phyloP scores from a whole-genome alignment of 208 protist genomes.

The Naegleria lovaniensis region DNA sequence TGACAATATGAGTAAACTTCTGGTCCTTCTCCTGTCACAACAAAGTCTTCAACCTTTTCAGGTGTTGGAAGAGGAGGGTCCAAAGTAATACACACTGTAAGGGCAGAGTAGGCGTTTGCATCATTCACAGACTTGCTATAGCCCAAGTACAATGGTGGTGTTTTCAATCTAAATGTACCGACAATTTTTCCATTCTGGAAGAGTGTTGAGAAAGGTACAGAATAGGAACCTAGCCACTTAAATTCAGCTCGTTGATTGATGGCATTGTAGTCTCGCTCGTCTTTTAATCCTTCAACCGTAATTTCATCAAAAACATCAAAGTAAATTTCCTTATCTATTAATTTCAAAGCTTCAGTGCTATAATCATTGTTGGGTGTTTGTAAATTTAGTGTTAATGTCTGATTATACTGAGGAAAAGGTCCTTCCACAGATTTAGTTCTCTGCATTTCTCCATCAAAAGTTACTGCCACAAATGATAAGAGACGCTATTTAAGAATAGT shows the following conservation, averaged over 20 bases:
- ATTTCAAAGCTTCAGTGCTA: neutral
- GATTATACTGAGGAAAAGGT: conserved; percentile 34
- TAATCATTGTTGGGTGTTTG: conserved; percentile 21
- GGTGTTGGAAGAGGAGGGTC: conserved; percentile 35
- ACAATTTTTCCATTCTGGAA: conserved; percentile 38
- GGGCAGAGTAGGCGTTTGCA: neutral
- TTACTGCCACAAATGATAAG: conserved; percentile 20
- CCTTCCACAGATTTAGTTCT: conserved; percentile 27
- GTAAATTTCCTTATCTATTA: conserved; percentile 34
- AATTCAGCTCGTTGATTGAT: conserved; percentile 32
- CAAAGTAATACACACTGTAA: conserved; percentile 38
- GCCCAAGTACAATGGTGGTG: conserved; percentile 34
- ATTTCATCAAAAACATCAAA: conserved; percentile 42
- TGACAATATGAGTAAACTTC: conserved; percentile 17
- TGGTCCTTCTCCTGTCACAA: neutral
- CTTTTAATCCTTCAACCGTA: conserved; percentile 30
- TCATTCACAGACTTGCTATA: conserved; percentile 17
- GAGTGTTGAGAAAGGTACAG: conserved; percentile 42
- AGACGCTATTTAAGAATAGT: neutral
- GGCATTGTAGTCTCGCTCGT: conserved; percentile 31
- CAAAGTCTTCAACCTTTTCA: neutral
- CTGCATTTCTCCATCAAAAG: conserved; percentile 18
- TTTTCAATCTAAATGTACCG: conserved; percentile 35
- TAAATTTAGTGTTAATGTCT: conserved; percentile 27
- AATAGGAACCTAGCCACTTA: conserved; percentile 38